A percentile compares a stretch with the other conserved stretches of the same genome.
Conservation (phyloP, 331 rosid genomes). For the Quercus tomentella region DNA sequence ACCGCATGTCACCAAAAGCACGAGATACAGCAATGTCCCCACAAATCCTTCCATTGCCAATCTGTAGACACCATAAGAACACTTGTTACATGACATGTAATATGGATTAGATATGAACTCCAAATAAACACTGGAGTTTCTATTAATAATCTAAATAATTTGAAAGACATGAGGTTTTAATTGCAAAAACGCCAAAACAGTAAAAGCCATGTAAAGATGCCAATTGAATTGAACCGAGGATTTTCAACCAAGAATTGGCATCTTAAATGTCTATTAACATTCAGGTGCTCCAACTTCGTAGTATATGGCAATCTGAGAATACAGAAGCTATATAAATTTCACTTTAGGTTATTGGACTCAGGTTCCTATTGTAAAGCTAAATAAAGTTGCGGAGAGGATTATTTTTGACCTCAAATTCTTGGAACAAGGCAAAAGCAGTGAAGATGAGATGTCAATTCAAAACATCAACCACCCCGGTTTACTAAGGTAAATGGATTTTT, state of each 20-base stretch:
- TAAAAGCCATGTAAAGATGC: slow-evolving; percentile 1
- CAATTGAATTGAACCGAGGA: not conserved
- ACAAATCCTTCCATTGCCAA: slow-evolving; percentile 85
- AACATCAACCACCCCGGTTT: not conserved
- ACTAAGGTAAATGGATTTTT: slow-evolving; percentile 14
- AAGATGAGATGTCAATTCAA: not conserved
- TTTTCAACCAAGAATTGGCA: not conserved
- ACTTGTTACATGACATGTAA: slow-evolving; percentile 23
- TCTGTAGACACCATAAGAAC: slow-evolving; percentile 41
- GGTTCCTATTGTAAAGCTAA: not conserved
- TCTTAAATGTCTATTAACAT: not conserved
- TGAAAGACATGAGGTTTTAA: not conserved
- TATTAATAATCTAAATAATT: not conserved
- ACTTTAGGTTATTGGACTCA: not conserved
- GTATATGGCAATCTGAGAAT: not conserved
- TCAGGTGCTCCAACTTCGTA: slow-evolving; percentile 4
- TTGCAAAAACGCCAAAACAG: not conserved
- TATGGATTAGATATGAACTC: not conserved
- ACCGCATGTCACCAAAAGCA: slow-evolving; percentile 92
- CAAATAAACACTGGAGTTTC: not conserved
- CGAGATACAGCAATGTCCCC: slow-evolving; percentile 99
- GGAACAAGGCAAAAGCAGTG: slow-evolving; percentile 6
- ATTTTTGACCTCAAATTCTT: not conserved
- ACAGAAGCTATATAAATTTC: not conserved
- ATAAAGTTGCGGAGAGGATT: not conserved